Evolutionary conservation across 2,329 filamentous ascomycete species (phyloP).

Genomic region (Xylaria polymorpha): DNA sequence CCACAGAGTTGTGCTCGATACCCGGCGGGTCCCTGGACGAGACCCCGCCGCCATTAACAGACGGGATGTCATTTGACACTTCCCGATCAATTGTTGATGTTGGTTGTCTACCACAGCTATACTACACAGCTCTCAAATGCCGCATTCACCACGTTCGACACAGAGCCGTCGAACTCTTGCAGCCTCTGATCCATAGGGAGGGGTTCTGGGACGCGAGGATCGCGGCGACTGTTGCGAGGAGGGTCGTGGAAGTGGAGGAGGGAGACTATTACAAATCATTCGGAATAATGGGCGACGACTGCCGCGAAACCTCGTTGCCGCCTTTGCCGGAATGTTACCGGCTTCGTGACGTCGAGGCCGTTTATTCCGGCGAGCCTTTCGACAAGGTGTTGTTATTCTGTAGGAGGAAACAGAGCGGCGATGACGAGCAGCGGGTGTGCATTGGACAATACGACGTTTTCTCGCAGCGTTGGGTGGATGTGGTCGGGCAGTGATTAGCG

Average conservation of each 20-base stretch:
- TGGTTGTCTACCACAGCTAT: conserved; percentile 3
- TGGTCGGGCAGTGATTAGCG: not conserved
- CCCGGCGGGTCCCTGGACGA: not conserved
- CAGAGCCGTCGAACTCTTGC: not conserved
- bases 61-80: not conserved
- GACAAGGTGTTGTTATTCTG: not conserved
- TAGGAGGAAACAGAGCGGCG: not conserved
- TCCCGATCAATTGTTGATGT: conserved; percentile 2
- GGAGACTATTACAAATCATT: conserved; percentile 3
- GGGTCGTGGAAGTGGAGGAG: not conserved
- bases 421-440: not conserved
- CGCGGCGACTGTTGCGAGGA: not conserved
- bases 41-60: not conserved
- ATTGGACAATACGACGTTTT: not conserved
- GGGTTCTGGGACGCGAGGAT: conserved; percentile 5
- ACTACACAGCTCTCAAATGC: conserved; percentile 2
- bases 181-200: not conserved
- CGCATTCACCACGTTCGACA: not conserved
- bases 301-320: not conserved
- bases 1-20: not conserved
- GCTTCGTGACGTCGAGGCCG: conserved; percentile 3
- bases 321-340: not conserved
- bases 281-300: not conserved
- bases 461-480: not conserved
- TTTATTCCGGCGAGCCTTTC: not conserved